These are phyloP conservation scores for Coemansia sp. DNA, from an alignment of 192 early-diverging fungal species.

Conservation along the genomic window DNA sequence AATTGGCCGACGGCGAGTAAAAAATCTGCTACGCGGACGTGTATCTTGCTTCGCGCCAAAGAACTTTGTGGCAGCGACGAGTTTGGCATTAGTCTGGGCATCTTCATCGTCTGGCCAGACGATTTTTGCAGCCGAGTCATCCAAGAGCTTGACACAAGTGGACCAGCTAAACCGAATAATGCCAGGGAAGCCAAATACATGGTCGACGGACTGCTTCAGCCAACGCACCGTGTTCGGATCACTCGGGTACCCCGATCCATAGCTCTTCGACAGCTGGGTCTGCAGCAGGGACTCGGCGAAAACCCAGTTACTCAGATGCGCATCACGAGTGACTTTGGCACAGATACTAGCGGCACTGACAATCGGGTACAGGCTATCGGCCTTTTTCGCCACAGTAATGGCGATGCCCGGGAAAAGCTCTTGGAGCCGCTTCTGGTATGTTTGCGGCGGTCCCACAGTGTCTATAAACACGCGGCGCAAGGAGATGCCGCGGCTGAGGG, in stretches of 20 bases:
- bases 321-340: constrained; percentile 78
- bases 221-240: constrained; percentile 92
- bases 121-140: constrained; percentile 46
- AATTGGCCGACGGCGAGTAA: constrained; percentile 21
- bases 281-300: constrained; percentile 52
- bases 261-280: constrained; percentile 60
- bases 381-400: constrained; percentile 92
- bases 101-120: constrained; percentile 42
- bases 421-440: constrained; percentile 83
- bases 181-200: constrained; percentile 91
- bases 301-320: constrained; percentile 41
- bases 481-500: constrained; percentile 65
- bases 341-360: constrained; percentile 96
- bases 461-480: constrained; percentile 88
- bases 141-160: constrained; percentile 76
- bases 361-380: constrained; percentile 90
- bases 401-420: constrained; percentile 74
- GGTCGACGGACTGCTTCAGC: constrained; percentile 77
- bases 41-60: constrained; percentile 1
- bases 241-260: constrained; percentile 90
- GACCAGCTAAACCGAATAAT: constrained; percentile 96
- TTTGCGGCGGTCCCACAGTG: constrained; percentile 89
- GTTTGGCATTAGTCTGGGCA: neutral
- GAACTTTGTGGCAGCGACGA: neutral
- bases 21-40: constrained; percentile 45